Evolutionary conservation across 2,329 filamentous ascomycete species (phyloP), one percentile per base, ranked within the genome.

Genomic region (Pseudocercospora musae): DNA sequence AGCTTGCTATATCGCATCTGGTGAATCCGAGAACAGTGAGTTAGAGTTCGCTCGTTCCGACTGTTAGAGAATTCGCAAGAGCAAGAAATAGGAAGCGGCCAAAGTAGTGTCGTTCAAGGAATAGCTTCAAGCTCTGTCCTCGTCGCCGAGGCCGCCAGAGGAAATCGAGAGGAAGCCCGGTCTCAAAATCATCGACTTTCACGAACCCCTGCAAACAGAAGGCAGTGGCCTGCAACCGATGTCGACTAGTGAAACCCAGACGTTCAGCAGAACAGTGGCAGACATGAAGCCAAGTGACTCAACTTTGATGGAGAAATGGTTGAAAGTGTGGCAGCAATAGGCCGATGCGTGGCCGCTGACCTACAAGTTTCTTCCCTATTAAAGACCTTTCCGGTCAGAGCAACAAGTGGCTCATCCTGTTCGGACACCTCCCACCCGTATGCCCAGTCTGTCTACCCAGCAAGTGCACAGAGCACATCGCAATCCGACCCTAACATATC

Each of bases 111-210:
- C 68, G 4, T 71, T 70, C 37, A 42, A 37, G 4, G 58, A 67
- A 5, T 73, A 72, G 72, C n/a, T 73, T 4, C 58, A 44, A 6
- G 54, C 57, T 9, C 42, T 73, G 10, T 62, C 69, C 49, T 52
- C 49, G 0, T 37, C 63, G 23, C 67, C 59, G 15, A 57, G 50
- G 20, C 72, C 67, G 1, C 21, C 60, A 9, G 66, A 69, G 29
- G 63, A 71, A 23, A 61, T 67, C 7, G 63, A 68, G 33, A 64
- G 59, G 46, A 66, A 71, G 20, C 70, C 72, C 0, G 71, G 66
- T 2, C 46, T 73, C 49, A 73, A 74, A 61, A 57, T 74, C 9
- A 29, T 73, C 8, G 72, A 73, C 48, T 74, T 73, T 58, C 73
- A 71, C 57, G 66, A 73, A 46, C 66, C 65, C 13, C 48, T 70